Evolutionary conservation across 139 green algal species (phyloP), one percentile per base, ranked within the genome.

Genomic region (Yamagishiella unicocca): DNA sequence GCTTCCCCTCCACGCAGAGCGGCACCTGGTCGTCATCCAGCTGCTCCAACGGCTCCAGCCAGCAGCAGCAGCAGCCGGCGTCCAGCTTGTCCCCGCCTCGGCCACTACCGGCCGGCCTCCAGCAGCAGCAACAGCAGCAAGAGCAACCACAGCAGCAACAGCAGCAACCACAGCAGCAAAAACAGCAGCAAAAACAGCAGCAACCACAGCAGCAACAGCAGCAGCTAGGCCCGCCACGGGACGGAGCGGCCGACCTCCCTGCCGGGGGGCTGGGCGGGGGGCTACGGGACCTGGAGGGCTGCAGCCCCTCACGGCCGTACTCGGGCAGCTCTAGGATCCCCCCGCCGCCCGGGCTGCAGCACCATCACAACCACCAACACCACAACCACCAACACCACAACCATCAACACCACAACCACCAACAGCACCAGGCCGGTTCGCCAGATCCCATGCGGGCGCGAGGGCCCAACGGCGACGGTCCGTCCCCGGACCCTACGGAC

Each of bases 41-140:
- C 12, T 74, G 66, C 33, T 74, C 66, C 2, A 25, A 72, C 3
- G 64, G 38, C 29, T 25, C 29, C 58, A 24, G n/a, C 58, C 58
- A 67, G 25, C 58, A 67, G 25, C 12, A 17, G 50, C 50, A 58
- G 12, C 50, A 58, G 58, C 58, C 58, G n/a, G 58, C 58, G 17
- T 67, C 19, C 19, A 67, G 19, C 58, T 67, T 6, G 6, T 29
- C 58, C 14, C 58, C 14, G 19, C 17, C 58, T 67, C 6, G 14
- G 24, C 58, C 58, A 21, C 19, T 21, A n/a, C 58, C 22, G 58
- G 6, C 22, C 19, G 19, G 19, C 58, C 58, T 72, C 8, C 64
- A 19, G 43, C 71, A 78, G 71, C 68, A 50, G 68, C 68, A 76
- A n/a, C 68, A 76, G 68, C 33, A 53, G 33, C 27, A 73, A 38